Evolutionary conservation across 352 stramenopile species (phyloP).

Genomic region (Elongisporangium undulatum): DNA sequence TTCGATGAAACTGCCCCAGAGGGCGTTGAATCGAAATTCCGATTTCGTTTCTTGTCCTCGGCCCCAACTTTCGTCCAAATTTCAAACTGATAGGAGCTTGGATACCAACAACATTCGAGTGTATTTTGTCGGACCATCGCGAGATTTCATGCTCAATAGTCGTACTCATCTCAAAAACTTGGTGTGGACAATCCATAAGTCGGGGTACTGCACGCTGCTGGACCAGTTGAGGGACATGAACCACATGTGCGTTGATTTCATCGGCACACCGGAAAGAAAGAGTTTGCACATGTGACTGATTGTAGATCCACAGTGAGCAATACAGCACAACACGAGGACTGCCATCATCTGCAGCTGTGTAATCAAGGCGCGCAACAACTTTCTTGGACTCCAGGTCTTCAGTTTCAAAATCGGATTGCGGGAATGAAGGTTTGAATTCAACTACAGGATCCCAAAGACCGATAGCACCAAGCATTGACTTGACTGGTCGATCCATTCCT

Average conservation of each 20-base stretch:
- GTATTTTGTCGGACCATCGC: conserved; percentile 85
- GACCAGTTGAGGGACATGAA: conserved; percentile 61
- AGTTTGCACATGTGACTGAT: conserved; percentile 82
- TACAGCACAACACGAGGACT: conserved; percentile 82
- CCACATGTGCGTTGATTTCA: conserved; percentile 26
- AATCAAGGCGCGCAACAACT: conserved; percentile 76
- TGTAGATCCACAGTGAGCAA: conserved; percentile 88
- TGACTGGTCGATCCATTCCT: conserved; percentile 60
- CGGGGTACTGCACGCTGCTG: conserved; percentile 61
- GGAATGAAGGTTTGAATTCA: conserved; percentile 63
- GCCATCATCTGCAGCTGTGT: conserved; percentile 76
- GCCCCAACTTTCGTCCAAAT: conserved; percentile 62
- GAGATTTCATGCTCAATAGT: conserved; percentile 82
- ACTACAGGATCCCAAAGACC: conserved; percentile 58
- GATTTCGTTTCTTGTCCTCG: conserved; percentile 70
- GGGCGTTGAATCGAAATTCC: conserved; percentile 85
- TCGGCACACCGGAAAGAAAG: conserved; percentile 75
- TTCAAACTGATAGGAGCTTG: conserved; percentile 78
- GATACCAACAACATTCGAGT: conserved; percentile 79
- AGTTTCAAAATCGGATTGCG: conserved; percentile 57
- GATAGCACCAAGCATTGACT: conserved; percentile 51
- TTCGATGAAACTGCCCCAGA: conserved; percentile 83
- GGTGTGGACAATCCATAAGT: conserved; percentile 79
- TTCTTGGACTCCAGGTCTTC: conserved; percentile 59
- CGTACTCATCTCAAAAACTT: conserved; percentile 86